These are phyloP conservation scores for Ascomycota sp. DNA, from an alignment of 2,329 filamentous ascomycete species.

Conservation along the genomic window DNA sequence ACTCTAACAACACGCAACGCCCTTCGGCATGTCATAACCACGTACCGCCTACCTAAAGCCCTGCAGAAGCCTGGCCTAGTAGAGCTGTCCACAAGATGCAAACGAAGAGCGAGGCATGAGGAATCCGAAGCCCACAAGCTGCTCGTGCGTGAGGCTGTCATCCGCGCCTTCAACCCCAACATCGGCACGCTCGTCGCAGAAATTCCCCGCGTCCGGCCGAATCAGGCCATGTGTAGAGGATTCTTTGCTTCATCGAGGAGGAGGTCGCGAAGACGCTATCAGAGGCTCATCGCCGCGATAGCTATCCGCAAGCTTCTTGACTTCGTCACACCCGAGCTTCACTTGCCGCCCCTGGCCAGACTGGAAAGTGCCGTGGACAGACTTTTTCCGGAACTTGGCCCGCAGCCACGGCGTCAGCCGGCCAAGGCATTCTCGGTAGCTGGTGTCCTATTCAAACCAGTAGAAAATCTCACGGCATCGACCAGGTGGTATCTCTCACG, in stretches of 20 bases:
- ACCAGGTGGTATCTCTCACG: constrained; percentile 24
- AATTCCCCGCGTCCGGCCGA: constrained; percentile 16
- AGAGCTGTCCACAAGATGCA: constrained; percentile 32
- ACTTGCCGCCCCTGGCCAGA: constrained; percentile 19
- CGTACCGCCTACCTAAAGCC: constrained; percentile 44
- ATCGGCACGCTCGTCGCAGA: constrained; percentile 25
- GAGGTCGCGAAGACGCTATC: constrained; percentile 11
- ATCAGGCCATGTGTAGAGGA: constrained; percentile 2
- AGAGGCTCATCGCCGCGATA: constrained; percentile 23
- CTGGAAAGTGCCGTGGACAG: constrained; percentile 24
- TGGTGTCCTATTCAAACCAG: constrained; percentile 17
- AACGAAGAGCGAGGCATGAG: constrained; percentile 19
- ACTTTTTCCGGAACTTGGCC: constrained; percentile 25
- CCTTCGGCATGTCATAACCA: constrained; percentile 43
- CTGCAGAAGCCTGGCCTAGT: constrained; percentile 46
- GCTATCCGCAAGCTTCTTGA: constrained; percentile 26
- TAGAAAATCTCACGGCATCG: constrained; percentile 4
- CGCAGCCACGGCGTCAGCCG: constrained; percentile 2
- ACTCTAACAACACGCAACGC: constrained; percentile 68
- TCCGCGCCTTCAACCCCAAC: constrained; percentile 25
- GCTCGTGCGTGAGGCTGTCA: constrained; percentile 24
- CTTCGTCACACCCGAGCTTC: constrained; percentile 27
- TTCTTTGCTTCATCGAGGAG: constrained; percentile 7
- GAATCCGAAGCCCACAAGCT: constrained; percentile 33
- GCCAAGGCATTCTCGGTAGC: constrained; percentile 21